Evolutionary conservation across 139 green algal species (phyloP).

Genomic region (Coccomyxa sp.): DNA sequence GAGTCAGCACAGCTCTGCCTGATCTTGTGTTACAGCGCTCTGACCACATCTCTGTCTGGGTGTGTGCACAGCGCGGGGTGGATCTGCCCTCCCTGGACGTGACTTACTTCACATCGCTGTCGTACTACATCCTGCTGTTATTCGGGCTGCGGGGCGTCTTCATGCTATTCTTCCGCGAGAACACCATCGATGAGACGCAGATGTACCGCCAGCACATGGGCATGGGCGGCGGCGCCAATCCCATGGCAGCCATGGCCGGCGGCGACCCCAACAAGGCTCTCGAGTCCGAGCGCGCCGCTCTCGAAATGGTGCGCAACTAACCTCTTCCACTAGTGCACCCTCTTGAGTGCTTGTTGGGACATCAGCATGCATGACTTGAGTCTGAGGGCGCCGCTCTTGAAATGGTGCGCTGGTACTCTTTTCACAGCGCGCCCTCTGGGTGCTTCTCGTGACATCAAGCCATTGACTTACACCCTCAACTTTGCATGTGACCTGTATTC

Average conservation of each 20-base stretch:
- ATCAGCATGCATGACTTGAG: conserved; percentile 59
- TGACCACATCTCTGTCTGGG: too few species aligned
- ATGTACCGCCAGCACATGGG: conserved; percentile 54
- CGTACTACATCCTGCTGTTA: conserved; percentile 89
- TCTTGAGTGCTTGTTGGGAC: neutral
- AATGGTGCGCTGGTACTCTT: conserved; percentile 12
- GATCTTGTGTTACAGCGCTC: too few species aligned
- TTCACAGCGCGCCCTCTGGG: neutral
- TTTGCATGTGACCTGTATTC: too few species aligned
- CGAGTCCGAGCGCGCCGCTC: conserved; percentile 56
- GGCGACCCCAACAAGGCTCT: conserved; percentile 64
- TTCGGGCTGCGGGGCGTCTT: conserved; percentile 79
- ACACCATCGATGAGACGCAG: conserved; percentile 78
- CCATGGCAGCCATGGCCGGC: conserved; percentile 43
- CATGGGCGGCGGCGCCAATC: conserved; percentile 30
- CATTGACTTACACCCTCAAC: too few species aligned
- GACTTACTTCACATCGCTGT: conserved; percentile 87
- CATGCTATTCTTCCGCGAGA: conserved; percentile 78
- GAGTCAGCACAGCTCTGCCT: too few species aligned
- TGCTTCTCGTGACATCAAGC: neutral
- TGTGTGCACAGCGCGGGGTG: conserved; percentile 71
- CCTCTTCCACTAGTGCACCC: too few species aligned
- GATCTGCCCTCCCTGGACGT: conserved; percentile 83
- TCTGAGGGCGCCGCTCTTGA: conserved; percentile 54
- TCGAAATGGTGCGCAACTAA: conserved; percentile 32